A percentile compares a stretch with the other conserved stretches of the same genome.
Evolutionary conservation across 2,329 filamentous ascomycete genomes (phyloP).

Genomic region (Clonostachys byssicola): DNA sequence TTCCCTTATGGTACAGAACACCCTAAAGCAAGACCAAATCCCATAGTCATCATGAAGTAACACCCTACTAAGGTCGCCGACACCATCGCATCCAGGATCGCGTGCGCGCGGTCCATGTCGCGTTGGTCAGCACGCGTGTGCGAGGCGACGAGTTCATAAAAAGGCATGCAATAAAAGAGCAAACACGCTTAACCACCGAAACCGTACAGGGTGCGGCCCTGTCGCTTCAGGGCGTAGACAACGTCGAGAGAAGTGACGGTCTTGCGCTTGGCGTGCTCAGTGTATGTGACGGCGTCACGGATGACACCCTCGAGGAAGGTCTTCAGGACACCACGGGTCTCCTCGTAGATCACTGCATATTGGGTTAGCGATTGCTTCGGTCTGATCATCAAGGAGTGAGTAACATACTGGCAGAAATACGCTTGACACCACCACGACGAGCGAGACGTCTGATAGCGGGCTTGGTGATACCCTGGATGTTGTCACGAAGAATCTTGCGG

Average conservation of each 20-base stretch:
- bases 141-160: conserved; percentile 25
- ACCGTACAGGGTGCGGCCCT: conserved; percentile 77
- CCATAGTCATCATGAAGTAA: conserved; percentile 34
- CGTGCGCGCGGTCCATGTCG: background rate
- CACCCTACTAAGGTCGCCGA: conserved; percentile 19
- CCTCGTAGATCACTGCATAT: conserved; percentile 67
- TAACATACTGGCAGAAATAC: conserved; percentile 90
- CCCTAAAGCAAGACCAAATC: conserved; percentile 33
- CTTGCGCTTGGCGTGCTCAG: conserved; percentile 78
- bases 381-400: background rate
- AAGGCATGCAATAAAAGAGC: conserved; percentile 15
- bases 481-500: conserved; percentile 98
- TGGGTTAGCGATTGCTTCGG: conserved; percentile 6
- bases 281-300: conserved; percentile 74
- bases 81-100: conserved; percentile 4
- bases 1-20: conserved; percentile 38
- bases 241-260: conserved; percentile 69
- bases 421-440: conserved; percentile 99
- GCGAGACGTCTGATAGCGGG: conserved; percentile 97
- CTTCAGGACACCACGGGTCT: conserved; percentile 74
- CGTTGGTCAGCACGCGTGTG: conserved; percentile 5
- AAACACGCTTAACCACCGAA: conserved; percentile 70
- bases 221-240: conserved; percentile 65
- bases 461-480: conserved; percentile 99
- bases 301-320: conserved; percentile 75